Conservation (phyloP, 345 rosid species). For the Erucastrum elatum region DNA sequence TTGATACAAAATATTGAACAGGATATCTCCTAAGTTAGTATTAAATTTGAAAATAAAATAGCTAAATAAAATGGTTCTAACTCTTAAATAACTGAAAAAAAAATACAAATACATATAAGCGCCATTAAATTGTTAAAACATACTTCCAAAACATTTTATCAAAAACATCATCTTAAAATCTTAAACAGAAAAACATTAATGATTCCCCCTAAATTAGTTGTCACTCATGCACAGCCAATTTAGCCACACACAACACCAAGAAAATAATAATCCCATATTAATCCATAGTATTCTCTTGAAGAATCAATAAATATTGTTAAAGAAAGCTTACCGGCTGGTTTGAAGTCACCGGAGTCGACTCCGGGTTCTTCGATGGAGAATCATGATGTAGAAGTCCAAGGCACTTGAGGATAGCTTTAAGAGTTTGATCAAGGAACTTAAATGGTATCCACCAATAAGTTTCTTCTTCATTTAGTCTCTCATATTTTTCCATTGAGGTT, state of each 20-base stretch:
- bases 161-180: neutral
- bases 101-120: no score
- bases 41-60: no score
- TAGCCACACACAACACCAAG: neutral
- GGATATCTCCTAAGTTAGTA: no score
- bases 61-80: no score
- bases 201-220: neutral
- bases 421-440: neutral
- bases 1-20: no score
- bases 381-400: neutral
- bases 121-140: neutral
- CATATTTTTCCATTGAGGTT: neutral
- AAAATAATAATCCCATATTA: neutral
- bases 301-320: neutral
- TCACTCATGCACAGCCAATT: neutral
- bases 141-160: neutral
- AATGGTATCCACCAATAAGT: neutral
- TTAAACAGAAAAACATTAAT: neutral
- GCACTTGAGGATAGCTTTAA: neutral
- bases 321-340: neutral
- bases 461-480: neutral
- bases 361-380: neutral
- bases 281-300: neutral
- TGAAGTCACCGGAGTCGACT: neutral
- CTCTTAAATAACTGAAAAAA: no score